These are phyloP conservation scores for Drechslerella stenobrocha DNA, from an alignment of 2,329 filamentous ascomycete genomes.

Conservation along the genomic window DNA sequence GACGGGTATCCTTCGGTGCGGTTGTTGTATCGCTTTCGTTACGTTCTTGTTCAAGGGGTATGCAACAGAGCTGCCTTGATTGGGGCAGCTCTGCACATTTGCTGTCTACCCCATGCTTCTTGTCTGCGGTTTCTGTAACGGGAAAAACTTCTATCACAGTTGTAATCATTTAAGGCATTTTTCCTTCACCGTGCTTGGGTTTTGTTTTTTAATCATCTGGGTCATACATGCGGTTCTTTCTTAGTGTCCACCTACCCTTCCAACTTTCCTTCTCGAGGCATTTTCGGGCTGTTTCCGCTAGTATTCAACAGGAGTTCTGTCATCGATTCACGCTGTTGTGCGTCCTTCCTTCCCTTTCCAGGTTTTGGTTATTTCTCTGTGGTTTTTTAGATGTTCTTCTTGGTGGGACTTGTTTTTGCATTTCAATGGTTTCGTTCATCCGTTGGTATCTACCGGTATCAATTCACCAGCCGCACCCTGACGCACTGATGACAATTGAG, in stretches of 20 bases:
- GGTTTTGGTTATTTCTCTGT: slow-evolving; percentile 13
- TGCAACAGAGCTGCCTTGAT: too few species aligned
- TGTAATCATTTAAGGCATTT: slow-evolving; percentile 37
- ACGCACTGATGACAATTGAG: too few species aligned
- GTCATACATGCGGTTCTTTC: slow-evolving; percentile 22
- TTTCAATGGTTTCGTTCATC: slow-evolving; percentile 4
- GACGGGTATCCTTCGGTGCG: slow-evolving; percentile 2
- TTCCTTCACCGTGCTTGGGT: slow-evolving; percentile 6
- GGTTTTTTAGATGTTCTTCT: not conserved
- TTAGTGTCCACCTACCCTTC: slow-evolving; percentile 11
- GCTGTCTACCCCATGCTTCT: not conserved
- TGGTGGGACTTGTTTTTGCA: slow-evolving; percentile 3
- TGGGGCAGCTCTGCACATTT: too few species aligned
- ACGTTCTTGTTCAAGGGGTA: not conserved
- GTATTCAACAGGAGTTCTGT: slow-evolving; percentile 15
- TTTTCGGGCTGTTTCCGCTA: slow-evolving; percentile 9
- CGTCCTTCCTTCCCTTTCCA: slow-evolving; percentile 9
- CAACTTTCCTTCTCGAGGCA: slow-evolving; percentile 27
- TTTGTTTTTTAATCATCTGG: slow-evolving; percentile 10
- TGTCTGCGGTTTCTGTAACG: slow-evolving; percentile 1
- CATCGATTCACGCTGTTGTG: slow-evolving; percentile 3
- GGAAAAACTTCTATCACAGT: slow-evolving; percentile 10
- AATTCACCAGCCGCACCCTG: too few species aligned
- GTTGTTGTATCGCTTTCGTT: not conserved
- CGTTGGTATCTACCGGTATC: not conserved